Evolutionary conservation across 805 yeast genomes (phyloP).

Genomic region (Monosporozyma unispora): DNA sequence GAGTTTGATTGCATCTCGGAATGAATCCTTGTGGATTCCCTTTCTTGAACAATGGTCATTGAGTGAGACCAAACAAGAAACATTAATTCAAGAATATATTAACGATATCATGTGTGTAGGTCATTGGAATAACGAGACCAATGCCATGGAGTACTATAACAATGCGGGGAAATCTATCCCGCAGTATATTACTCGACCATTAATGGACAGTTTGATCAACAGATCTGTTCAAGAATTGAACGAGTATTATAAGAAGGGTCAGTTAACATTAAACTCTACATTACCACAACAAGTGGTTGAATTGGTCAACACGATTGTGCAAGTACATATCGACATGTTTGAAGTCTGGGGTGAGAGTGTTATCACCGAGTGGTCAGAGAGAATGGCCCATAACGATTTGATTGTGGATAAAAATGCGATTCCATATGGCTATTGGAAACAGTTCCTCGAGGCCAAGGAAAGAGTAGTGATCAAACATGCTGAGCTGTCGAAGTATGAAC

Average conservation of each 20-base stretch:
- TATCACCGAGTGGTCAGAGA: slow-evolving; percentile 52
- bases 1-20: neutral
- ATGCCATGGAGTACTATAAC: slow-evolving; percentile 27
- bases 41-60: neutral
- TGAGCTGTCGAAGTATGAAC: neutral
- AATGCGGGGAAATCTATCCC: slow-evolving; percentile 21
- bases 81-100: slow-evolving; percentile 10
- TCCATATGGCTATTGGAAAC: slow-evolving; percentile 45
- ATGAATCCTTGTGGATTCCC: neutral
- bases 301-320: neutral
- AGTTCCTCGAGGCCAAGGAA: slow-evolving; percentile 47
- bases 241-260: neutral
- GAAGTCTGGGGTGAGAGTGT: slow-evolving; percentile 69
- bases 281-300: neutral
- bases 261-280: neutral
- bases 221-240: neutral
- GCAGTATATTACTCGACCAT: slow-evolving; percentile 38
- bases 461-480: slow-evolving; percentile 31
- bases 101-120: slow-evolving; percentile 30
- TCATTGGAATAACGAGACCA: slow-evolving; percentile 11
- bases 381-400: slow-evolving; percentile 37
- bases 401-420: slow-evolving; percentile 27
- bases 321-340: slow-evolving; percentile 34
- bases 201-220: slow-evolving; percentile 17
- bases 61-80: slow-evolving; percentile 8